These are phyloP conservation scores for Penicillium brevicompactum DNA, from an alignment of 2,329 filamentous ascomycete genomes.

Conservation along the genomic window DNA sequence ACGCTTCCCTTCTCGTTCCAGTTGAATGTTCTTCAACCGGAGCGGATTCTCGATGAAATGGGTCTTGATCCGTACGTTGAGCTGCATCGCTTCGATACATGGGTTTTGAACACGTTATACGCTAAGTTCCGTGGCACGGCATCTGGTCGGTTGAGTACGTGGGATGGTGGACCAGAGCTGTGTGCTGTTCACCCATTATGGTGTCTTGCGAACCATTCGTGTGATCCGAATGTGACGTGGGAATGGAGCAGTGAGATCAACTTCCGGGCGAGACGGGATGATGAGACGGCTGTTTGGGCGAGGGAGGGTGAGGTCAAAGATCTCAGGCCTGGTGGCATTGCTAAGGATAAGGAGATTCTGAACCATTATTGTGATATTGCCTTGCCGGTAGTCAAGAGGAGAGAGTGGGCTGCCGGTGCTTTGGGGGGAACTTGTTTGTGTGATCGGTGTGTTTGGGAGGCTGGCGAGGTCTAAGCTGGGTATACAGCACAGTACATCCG, in stretches of 20 bases:
- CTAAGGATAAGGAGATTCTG: constrained; percentile 78
- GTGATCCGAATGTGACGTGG: constrained; percentile 92
- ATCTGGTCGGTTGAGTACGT: constrained; percentile 75
- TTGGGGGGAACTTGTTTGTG: constrained; percentile 90
- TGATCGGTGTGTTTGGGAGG: constrained; percentile 75
- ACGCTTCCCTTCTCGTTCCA: constrained; percentile 64
- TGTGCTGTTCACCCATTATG: constrained; percentile 93
- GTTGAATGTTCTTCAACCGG: constrained; percentile 59
- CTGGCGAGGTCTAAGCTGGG: constrained; percentile 18
- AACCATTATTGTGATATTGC: constrained; percentile 93
- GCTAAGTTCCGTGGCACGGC: constrained; percentile 92
- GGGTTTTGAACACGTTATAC: constrained; percentile 85
- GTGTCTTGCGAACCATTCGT: constrained; percentile 96
- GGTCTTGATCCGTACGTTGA: constrained; percentile 60
- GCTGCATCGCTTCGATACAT: constrained; percentile 47
- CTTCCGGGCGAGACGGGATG: constrained; percentile 35
- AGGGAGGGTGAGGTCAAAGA: constrained; percentile 34
- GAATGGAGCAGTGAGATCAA: constrained; percentile 69
- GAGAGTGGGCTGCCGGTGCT: constrained; percentile 86
- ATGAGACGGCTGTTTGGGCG: constrained; percentile 42
- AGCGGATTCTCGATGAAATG: constrained; percentile 65
- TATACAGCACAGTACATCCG: not conserved
- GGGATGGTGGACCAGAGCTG: constrained; percentile 83
- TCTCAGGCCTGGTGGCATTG: constrained; percentile 62
- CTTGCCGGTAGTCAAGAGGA: constrained; percentile 73